Percentiles rank a stretch among this genome's conserved stretches.
These are phyloP conservation scores for Stagonosporopsis tanaceti DNA, from an alignment of 2,329 filamentous ascomycete genomes.

Conservation along the genomic window DNA sequence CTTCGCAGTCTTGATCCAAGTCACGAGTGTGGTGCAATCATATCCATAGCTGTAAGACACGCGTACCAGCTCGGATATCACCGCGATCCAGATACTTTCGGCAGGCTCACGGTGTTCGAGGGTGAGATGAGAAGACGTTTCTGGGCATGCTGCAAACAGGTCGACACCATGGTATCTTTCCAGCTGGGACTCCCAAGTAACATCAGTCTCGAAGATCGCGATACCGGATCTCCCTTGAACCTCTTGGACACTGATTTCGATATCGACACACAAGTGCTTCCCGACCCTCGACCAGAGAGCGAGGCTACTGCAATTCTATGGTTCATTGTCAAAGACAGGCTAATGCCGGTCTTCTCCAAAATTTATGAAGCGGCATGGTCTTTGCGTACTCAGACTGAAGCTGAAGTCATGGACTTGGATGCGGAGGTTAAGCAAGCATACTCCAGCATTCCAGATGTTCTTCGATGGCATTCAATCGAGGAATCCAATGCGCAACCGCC, in stretches of 20 bases:
- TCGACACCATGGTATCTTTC: neutral
- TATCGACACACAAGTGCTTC: neutral
- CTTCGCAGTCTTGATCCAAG: neutral
- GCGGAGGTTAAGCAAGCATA: neutral
- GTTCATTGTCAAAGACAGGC: neutral
- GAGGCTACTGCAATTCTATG: neutral
- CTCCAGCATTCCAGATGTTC: neutral
- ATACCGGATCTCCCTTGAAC: neutral
- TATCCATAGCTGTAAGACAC: neutral
- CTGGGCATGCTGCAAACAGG: neutral
- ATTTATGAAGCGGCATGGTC: neutral
- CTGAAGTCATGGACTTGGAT: neutral
- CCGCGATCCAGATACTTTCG: neutral
- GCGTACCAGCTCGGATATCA: neutral
- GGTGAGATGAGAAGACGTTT: neutral
- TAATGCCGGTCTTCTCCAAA: neutral
- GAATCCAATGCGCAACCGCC: too few species aligned
- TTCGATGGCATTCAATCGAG: neutral
- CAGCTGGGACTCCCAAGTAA: neutral
- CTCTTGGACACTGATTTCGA: neutral
- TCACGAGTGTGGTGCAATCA: neutral
- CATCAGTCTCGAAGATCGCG: neutral
- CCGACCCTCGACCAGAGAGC: neutral
- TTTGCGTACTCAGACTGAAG: neutral
- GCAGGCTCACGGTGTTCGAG: neutral